Evolutionary conservation across 345 rosid genomes (phyloP).

Genomic region (Moricandia moricandioides): DNA sequence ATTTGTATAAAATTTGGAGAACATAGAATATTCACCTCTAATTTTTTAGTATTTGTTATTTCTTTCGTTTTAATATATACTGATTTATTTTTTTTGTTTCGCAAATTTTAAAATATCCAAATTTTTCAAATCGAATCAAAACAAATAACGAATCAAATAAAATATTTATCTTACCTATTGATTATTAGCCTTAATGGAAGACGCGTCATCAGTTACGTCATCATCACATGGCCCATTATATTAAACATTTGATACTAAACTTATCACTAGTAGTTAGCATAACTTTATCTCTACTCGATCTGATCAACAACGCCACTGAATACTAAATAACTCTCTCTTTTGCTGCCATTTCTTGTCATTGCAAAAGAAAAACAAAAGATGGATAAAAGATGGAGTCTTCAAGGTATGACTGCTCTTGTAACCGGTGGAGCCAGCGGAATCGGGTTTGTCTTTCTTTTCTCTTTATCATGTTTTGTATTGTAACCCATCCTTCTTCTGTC

Average conservation of each 20-base stretch:
- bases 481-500: background rate
- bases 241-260: background rate
- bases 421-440: conserved; percentile 28
- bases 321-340: background rate
- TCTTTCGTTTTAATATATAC: too few relatives aligned
- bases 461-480: background rate
- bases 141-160: too few relatives aligned
- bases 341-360: background rate
- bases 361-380: background rate
- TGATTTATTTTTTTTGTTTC: too few relatives aligned
- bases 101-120: too few relatives aligned
- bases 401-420: conserved; percentile 37
- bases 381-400: conserved; percentile 20
- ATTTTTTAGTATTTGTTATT: too few relatives aligned
- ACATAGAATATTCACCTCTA: too few relatives aligned
- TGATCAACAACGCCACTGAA: background rate
- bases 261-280: background rate
- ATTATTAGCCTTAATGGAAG: background rate
- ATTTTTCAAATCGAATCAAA: too few relatives aligned
- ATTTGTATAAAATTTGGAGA: too few relatives aligned
- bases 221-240: background rate
- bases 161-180: background rate
- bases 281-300: background rate
- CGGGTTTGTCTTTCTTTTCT: conserved; percentile 3
- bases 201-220: background rate